These are phyloP conservation scores for Alternaria alternata DNA, from an alignment of 2,329 filamentous ascomycete species.

Conservation along the genomic window DNA sequence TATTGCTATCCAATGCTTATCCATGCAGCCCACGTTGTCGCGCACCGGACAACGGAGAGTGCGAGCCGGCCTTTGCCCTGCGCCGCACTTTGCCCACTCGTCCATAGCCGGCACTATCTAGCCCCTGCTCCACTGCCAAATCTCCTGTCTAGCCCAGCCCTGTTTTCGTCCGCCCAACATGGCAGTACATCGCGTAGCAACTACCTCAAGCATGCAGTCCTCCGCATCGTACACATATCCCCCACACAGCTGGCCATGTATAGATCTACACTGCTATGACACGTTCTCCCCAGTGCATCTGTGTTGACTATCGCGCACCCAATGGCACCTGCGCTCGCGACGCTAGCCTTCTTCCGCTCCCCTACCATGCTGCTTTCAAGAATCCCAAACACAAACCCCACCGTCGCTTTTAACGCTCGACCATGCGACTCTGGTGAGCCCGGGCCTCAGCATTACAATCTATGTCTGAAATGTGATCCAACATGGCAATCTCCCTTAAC, in stretches of 20 bases:
- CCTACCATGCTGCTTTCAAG: conserved; percentile 1
- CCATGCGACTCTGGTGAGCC: background rate
- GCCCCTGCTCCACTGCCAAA: conserved; percentile 15
- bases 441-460: background rate
- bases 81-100: conserved; percentile 8
- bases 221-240: background rate
- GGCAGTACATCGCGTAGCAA: background rate
- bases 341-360: background rate
- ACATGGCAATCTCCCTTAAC: background rate
- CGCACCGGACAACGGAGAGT: conserved; percentile 2
- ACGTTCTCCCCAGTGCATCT: background rate
- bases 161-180: conserved; percentile 16
- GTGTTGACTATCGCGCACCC: background rate
- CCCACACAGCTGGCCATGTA: background rate
- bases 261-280: background rate
- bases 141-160: conserved; percentile 18
- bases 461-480: background rate
- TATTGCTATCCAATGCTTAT: background rate
- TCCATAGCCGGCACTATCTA: conserved; percentile 8
- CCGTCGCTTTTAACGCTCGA: background rate
- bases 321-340: background rate
- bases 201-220: background rate
- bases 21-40: conserved; percentile 7
- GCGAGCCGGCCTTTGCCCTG: conserved; percentile 15
- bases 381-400: background rate